Base-by-base conservation (phyloP, 495 filamentous ascomycete species). In the Lichina pygmaea region DNA sequence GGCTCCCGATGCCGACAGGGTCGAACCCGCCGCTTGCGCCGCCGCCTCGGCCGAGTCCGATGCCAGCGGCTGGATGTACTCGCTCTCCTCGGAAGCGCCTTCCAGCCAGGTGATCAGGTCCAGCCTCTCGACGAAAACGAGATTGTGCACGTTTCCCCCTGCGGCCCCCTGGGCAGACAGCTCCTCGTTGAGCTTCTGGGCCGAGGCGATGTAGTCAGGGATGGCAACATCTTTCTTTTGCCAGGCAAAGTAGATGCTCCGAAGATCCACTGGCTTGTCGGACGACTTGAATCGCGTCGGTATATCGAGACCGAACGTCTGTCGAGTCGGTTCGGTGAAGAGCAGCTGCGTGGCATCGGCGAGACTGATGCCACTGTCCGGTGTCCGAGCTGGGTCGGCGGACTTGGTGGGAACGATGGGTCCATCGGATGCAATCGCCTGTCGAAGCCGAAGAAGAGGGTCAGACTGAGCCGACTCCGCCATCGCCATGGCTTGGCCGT, bases 201-300 rank as follows among this genome's bases (percentile, higher is more conserved):
- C 81, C 7, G 76, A 74, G 41, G 76, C 71, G 58, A 94, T 86
- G 66, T 95, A 95, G 48, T 85, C 82, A 8, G 77, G 75, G 54
- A 92, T 83, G 36, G 77, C 70, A 48, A 73, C 70, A 64, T 94
- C 85, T 57, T 81, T 81, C 57, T 93, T 86, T 56, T 78, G 67
- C 79, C 81, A 99, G 44, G 83, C 81, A 50, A 94, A 91, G 61
- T 82, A 93, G 62, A 95, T 84, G 60, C 76, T 81, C 58, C 89
- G 83, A 37, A 99, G 70, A 57, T 93, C 81, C 50, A 94, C 75
- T 1, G 80, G 66, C 40, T 74, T 71, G 42, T 72, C 67, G 34
- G 71, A 70, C 12, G 77, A 77, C 43, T 77, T 64, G 66, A 95
- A 94, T 49, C 89, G 83, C 39, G 91, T 95, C 9, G 74, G 67